Conservation (phyloP, 352 stramenopile species). For the Thraustochytrium striatum region DNA sequence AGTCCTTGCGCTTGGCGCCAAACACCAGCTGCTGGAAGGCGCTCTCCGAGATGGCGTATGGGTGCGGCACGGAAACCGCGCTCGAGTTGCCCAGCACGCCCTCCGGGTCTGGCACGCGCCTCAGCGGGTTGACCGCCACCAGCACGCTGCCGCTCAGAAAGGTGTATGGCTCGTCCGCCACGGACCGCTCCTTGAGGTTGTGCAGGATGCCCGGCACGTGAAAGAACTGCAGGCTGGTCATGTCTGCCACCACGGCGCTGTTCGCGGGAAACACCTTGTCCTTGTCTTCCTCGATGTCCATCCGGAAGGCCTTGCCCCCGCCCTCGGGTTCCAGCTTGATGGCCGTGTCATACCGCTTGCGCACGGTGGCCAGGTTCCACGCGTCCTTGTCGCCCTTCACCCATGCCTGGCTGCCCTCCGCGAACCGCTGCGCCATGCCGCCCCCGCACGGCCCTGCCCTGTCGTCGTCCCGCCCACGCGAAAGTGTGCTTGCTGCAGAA, state of each 20-base stretch:
- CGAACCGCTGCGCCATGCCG: not conserved
- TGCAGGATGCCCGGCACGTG: conserved; percentile 77
- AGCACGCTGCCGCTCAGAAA: conserved; percentile 85
- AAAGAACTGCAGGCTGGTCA: conserved; percentile 82
- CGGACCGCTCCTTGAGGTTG: conserved; percentile 75
- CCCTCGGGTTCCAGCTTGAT: not conserved
- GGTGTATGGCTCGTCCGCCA: conserved; percentile 79
- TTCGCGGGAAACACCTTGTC: no score
- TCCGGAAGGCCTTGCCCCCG: no score
- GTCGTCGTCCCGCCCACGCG: no score
- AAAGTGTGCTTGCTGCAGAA: no score
- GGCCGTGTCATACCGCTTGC: not conserved
- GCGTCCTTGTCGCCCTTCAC: not conserved
- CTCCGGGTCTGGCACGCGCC: conserved; percentile 67
- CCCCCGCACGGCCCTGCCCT: no score
- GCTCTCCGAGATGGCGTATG: conserved; percentile 79
- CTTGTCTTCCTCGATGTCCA: no score
- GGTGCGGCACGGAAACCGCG: conserved; percentile 66
- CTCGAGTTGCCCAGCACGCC: conserved; percentile 1
- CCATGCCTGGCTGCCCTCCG: not conserved
- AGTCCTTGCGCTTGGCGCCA: conserved; percentile 14
- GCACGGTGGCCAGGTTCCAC: not conserved
- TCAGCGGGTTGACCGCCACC: conserved; percentile 83
- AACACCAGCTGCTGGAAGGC: conserved; percentile 83
- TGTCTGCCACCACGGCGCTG: conserved; percentile 60